Evolutionary conservation across 371 early-diverging fungal species (phyloP), one percentile per base, ranked within the genome.

Genomic region (Actinomucor elegans): DNA sequence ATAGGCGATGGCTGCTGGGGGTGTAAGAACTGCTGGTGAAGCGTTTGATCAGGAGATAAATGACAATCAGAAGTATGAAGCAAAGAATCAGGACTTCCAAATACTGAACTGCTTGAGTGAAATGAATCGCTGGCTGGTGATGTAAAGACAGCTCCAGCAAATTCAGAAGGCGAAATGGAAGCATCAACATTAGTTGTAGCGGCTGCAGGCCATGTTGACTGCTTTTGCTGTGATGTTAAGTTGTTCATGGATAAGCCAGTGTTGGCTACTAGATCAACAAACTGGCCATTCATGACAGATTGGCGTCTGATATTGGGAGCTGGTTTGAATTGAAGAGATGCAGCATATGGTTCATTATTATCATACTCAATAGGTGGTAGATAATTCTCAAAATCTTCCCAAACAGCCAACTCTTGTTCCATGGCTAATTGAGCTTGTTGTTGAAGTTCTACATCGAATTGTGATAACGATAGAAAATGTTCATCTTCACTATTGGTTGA

Each of bases 371-470:
- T 23, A 20, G 56, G 40, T 2, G 75, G 66, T 27, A 75, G 41
- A 23, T 69, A 75, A 24, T 64, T 64, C 27, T 71, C 75, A 48
- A 71, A 63, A 10, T 69, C 67, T 38, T 71, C 60, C 72, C 72
- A 71, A 26, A 47, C 56, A 28, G 49, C 58, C 15, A 62, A 48
- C 35, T 63, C 58, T 44, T 64, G 71, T 36, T 69, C 59, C 38
- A 75, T 44, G 10, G 67, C 59, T 20, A 62, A 50, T 45, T 71
- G 71, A 9, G 75, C 75, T 48, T 75, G 75, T 45, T 71, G 69
- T 24, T 75, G 75, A 26, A 75, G 43, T 35, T 69, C 63, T 1
- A 62, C 38, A 26, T 71, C 75, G 24, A 75, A 69, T 15, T 71
- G 67, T 5, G 75, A 63, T 20, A 75, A 46, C 1, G 63, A 55